A percentile compares a stretch with the other conserved stretches of the same genome.
These are phyloP conservation scores for Cenchrus fungigraminus DNA, from an alignment of 176 grass and related monocot genomes.

Conservation along the genomic window DNA sequence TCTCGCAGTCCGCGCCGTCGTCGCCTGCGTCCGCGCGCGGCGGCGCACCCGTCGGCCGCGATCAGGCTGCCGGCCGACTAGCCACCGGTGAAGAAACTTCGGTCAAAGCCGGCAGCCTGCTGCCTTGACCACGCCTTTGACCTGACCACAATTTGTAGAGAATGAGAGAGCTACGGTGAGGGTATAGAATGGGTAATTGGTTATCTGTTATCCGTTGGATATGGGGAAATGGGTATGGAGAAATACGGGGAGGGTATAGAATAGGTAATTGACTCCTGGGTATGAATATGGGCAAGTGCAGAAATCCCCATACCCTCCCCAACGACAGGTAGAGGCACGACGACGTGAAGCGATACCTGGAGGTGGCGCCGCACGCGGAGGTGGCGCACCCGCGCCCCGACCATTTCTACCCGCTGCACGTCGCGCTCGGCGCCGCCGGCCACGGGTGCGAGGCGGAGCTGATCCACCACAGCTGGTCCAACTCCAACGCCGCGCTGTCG, in stretches of 20 bases:
- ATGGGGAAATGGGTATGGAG: too few species aligned
- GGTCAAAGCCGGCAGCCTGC: too few species aligned
- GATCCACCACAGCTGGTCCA: constrained; percentile 75
- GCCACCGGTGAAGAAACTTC: too few species aligned
- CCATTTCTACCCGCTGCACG: constrained; percentile 87
- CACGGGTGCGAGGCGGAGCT: constrained; percentile 56
- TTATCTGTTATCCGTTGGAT: too few species aligned
- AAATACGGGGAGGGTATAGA: too few species aligned
- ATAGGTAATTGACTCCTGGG: too few species aligned
- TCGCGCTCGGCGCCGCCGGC: constrained; percentile 87
- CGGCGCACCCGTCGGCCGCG: not conserved
- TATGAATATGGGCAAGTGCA: too few species aligned
- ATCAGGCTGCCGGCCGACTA: not conserved
- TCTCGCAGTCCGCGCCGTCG: constrained; percentile 48
- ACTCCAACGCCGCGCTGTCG: constrained; percentile 34
- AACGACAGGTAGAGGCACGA: constrained; percentile 45
- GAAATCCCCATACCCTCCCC: too few species aligned
- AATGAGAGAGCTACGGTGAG: too few species aligned
- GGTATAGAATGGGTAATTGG: too few species aligned
- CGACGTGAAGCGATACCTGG: constrained; percentile 64
- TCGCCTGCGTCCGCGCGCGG: constrained; percentile 22
- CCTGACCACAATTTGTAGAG: too few species aligned
- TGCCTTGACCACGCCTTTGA: too few species aligned
- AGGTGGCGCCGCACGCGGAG: constrained; percentile 67
- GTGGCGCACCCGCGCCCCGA: constrained; percentile 81